Conservation (phyloP, 2,329 filamentous ascomycete species). For the Neonectria faginata region DNA sequence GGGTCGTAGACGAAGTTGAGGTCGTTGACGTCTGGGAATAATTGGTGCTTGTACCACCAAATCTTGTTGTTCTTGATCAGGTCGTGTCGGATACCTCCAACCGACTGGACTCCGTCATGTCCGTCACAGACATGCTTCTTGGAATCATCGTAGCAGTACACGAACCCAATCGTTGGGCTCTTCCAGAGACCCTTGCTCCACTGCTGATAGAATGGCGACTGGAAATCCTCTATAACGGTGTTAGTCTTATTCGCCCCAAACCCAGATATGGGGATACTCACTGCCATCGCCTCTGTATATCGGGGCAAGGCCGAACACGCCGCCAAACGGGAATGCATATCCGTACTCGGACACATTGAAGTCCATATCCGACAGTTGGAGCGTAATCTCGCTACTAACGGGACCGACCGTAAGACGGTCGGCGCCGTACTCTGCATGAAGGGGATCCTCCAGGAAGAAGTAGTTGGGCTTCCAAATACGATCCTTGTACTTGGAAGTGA, state of each 20-base stretch:
- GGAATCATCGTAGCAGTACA: conserved; percentile 23
- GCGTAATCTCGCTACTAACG: conserved; percentile 18
- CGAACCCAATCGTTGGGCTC: conserved; percentile 19
- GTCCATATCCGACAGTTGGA: conserved; percentile 23
- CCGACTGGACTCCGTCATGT: conserved; percentile 22
- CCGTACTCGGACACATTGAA: conserved; percentile 25
- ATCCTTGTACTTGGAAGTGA: conserved; percentile 17
- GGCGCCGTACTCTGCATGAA: conserved; percentile 23
- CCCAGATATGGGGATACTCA: not conserved
- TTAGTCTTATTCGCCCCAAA: not conserved
- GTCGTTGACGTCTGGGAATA: conserved; percentile 17
- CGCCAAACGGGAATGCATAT: conserved; percentile 18
- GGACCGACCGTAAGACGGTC: conserved; percentile 16
- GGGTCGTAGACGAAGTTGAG: conserved; percentile 25
- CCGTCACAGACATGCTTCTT: conserved; percentile 22
- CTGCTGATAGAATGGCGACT: conserved; percentile 27
- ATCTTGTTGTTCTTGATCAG: conserved; percentile 27
- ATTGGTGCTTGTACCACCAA: conserved; percentile 27
- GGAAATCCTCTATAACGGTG: conserved; percentile 14
- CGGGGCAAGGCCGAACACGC: conserved; percentile 23
- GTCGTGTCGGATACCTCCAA: conserved; percentile 19
- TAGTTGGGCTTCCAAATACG: conserved; percentile 21
- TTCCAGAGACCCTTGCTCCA: conserved; percentile 21
- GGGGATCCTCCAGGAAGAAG: conserved; percentile 18
- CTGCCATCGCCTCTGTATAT: conserved; percentile 18